A percentile compares a stretch with the other conserved stretches of the same genome.
Evolutionary conservation across 2,329 filamentous ascomycete genomes (phyloP).

Genomic region (Cercospora nicotianae): DNA sequence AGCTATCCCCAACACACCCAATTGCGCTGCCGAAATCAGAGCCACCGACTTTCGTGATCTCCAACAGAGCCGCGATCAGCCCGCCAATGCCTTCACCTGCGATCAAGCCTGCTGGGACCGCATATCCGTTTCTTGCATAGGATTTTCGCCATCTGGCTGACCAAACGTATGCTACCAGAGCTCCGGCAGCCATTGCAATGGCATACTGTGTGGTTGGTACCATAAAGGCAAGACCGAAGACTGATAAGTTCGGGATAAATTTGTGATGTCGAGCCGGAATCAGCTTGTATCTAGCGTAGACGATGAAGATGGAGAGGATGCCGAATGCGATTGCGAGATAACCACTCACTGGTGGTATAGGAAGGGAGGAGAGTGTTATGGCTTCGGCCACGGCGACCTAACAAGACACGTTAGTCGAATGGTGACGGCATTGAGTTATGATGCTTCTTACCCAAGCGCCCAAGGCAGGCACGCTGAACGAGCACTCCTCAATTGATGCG

Average conservation of each 20-base stretch:
- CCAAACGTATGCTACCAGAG: slow-evolving; percentile 54
- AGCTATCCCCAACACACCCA: slow-evolving; percentile 36
- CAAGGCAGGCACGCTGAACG: slow-evolving; percentile 62
- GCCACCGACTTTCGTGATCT: slow-evolving; percentile 43
- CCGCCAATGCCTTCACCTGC: slow-evolving; percentile 62
- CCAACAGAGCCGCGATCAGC: slow-evolving; percentile 55
- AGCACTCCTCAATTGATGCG: slow-evolving; percentile 50
- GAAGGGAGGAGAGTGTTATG: slow-evolving; percentile 56
- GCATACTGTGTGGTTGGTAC: slow-evolving; percentile 57
- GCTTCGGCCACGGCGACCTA: slow-evolving; percentile 60
- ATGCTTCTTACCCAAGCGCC: slow-evolving; percentile 50
- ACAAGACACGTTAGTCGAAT: not conserved
- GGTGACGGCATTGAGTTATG: not conserved
- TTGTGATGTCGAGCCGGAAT: slow-evolving; percentile 50
- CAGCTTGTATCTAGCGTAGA: slow-evolving; percentile 53
- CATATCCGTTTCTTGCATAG: slow-evolving; percentile 48
- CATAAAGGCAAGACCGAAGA: slow-evolving; percentile 58
- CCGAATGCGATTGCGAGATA: slow-evolving; percentile 58
- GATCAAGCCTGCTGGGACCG: slow-evolving; percentile 58
- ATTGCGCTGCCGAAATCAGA: slow-evolving; percentile 41
- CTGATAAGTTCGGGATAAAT: slow-evolving; percentile 61
- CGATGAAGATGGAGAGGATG: slow-evolving; percentile 50
- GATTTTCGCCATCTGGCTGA: slow-evolving; percentile 5
- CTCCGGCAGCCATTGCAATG: slow-evolving; percentile 57
- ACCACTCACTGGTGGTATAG: slow-evolving; percentile 57